Conservation (phyloP, 2,329 filamentous ascomycete species). For the Microascus cirrosus region DNA sequence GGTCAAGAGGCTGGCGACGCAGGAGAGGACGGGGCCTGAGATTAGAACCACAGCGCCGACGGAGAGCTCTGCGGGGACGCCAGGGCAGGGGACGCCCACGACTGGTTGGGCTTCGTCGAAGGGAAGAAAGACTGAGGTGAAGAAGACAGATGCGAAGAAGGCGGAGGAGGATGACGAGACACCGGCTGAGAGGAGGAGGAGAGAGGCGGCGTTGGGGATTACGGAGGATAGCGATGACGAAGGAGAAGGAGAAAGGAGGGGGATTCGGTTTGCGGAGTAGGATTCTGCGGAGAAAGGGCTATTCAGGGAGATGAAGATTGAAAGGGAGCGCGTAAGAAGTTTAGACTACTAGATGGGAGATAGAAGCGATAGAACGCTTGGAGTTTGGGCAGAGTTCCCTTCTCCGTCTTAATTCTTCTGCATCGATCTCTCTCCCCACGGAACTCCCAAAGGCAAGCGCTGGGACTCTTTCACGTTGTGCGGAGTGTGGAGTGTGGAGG, state of each 20-base stretch:
- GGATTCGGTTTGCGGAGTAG: slow-evolving; percentile 50
- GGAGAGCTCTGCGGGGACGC: slow-evolving; percentile 12
- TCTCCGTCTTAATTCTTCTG: no score
- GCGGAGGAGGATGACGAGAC: slow-evolving; percentile 40
- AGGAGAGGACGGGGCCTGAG: slow-evolving; percentile 14
- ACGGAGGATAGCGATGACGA: slow-evolving; percentile 42
- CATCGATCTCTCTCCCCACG: no score
- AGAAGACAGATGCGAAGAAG: not conserved
- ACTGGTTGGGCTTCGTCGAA: not conserved
- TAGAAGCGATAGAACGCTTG: no score
- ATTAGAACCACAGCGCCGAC: slow-evolving; percentile 6
- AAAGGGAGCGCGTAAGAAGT: no score
- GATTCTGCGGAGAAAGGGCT: not conserved
- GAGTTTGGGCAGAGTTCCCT: no score
- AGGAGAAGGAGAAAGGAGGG: slow-evolving; percentile 36
- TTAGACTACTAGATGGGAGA: no score
- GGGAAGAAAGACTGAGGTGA: not conserved
- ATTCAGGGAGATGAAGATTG: no score
- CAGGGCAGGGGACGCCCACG: slow-evolving; percentile 10
- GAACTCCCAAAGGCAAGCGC: no score
- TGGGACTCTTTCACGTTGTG: not conserved
- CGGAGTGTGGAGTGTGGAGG: no score
- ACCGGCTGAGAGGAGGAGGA: slow-evolving; percentile 60
- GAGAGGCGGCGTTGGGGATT: slow-evolving; percentile 61
- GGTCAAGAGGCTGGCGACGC: slow-evolving; percentile 37